phyloP scores from a whole-genome alignment of 2,329 filamentous ascomycete species.

The Neobulgaria alba region DNA sequence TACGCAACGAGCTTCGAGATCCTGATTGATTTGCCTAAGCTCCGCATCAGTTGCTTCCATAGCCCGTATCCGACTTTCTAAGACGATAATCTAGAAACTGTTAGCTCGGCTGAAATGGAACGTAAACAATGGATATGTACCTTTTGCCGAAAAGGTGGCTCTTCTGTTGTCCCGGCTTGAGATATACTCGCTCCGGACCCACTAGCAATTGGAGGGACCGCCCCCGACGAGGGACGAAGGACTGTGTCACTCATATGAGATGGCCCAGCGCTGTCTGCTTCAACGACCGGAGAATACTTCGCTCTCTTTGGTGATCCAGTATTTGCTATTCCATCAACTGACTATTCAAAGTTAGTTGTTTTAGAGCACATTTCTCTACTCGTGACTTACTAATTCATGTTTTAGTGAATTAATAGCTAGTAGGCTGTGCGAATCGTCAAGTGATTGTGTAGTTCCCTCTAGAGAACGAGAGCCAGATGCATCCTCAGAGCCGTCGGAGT shows the following conservation, averaged over 20 bases:
- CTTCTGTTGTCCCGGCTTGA: background rate
- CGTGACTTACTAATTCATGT: too few relatives aligned
- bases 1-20: slow-evolving; percentile 38
- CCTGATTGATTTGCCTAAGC: slow-evolving; percentile 35
- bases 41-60: slow-evolving; percentile 28
- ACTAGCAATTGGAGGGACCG: too few relatives aligned
- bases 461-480: background rate
- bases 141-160: background rate
- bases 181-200: background rate
- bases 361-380: too few relatives aligned
- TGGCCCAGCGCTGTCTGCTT: too few relatives aligned
- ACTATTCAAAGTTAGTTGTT: too few relatives aligned
- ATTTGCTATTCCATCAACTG: slow-evolving; percentile 6
- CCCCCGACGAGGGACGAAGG: background rate
- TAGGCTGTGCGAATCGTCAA: too few relatives aligned
- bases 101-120: too few relatives aligned
- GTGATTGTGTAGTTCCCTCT: too few relatives aligned
- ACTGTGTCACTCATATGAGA: slow-evolving; percentile 8
- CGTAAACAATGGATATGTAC: too few relatives aligned
- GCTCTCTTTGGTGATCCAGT: slow-evolving; percentile 18
- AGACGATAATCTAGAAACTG: slow-evolving; percentile 26
- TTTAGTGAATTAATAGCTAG: too few relatives aligned
- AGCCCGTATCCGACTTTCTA: slow-evolving; percentile 27
- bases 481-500: slow-evolving; percentile 1
- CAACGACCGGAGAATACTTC: slow-evolving; percentile 12